Percentiles rank a stretch among this genome's conserved stretches.
Evolutionary conservation across 164 flowering plant species (phyloP).

Genomic region (Magnolia changhungtana): DNA sequence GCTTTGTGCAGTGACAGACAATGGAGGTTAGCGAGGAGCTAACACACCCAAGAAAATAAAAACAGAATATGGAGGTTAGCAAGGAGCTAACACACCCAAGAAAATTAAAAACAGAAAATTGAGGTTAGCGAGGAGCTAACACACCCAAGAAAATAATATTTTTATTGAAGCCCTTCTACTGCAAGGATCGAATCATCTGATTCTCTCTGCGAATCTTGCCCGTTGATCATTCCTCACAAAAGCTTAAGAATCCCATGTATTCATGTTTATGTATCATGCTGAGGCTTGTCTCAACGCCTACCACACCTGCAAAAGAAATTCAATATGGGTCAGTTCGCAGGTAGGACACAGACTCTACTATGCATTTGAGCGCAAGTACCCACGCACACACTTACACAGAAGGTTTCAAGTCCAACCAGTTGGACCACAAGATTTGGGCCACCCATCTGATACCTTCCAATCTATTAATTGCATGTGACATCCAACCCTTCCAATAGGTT

Average conservation of each 20-base stretch:
- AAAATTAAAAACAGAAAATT: not conserved
- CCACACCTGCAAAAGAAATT: conserved; percentile 45
- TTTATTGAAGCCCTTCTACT: conserved; percentile 29
- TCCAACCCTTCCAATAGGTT: too few relatives aligned
- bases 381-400: not conserved
- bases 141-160: conserved; percentile 31
- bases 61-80: not conserved
- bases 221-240: conserved; percentile 50
- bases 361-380: not conserved
- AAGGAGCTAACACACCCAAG: not conserved
- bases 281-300: conserved; percentile 59
- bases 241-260: conserved; percentile 85
- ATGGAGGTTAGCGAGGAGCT: not conserved
- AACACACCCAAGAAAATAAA: not conserved
- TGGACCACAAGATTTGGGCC: not conserved
- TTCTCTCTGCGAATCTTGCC: not conserved
- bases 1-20: not conserved
- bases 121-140: conserved; percentile 1
- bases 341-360: too few relatives aligned
- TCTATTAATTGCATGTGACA: not conserved
- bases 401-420: not conserved
- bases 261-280: conserved; percentile 71
- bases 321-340: not conserved
- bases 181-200: not conserved
- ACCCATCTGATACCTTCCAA: not conserved